Conservation (phyloP, 768 basidiomycete genomes). For the Collybia mongolica region DNA sequence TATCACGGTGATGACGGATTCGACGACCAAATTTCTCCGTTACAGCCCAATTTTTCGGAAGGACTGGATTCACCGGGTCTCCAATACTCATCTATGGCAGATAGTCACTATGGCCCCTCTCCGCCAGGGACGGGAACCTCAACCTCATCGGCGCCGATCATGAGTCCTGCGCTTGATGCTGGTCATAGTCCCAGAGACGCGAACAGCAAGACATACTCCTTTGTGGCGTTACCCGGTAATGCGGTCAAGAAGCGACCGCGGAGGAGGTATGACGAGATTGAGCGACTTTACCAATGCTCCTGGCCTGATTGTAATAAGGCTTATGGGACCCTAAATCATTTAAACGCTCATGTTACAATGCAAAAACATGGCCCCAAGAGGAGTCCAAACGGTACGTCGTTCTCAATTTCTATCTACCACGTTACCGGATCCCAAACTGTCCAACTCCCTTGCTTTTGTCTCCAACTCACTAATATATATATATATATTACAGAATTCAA, state of each 20-base stretch:
- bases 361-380: conserved; percentile 93
- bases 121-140: conserved; percentile 65
- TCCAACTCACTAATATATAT: conserved; percentile 14
- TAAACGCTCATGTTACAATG: conserved; percentile 99
- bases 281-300: conserved; percentile 87
- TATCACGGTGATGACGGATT: conserved; percentile 31
- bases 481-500: conserved; percentile 78
- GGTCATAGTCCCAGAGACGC: conserved; percentile 28
- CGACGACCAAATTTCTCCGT: conserved; percentile 54
- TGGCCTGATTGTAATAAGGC: conserved; percentile 78
- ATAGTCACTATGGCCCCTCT: conserved; percentile 57
- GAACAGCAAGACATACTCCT: conserved; percentile 75
- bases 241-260: conserved; percentile 82
- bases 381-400: conserved; percentile 76
- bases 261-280: conserved; percentile 91
- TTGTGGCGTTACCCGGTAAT: conserved; percentile 79
- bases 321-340: conserved; percentile 94
- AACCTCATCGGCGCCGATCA: conserved; percentile 41
- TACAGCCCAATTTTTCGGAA: conserved; percentile 52
- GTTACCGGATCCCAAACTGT: conserved; percentile 4
- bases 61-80: conserved; percentile 34
- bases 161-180: conserved; percentile 21
- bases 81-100: conserved; percentile 45
- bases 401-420: conserved; percentile 1
- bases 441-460: conserved; percentile 10